Evolutionary conservation across 352 stramenopile genomes (phyloP), one percentile per base, ranked within the genome.

Genomic region (Pythium angustatum): DNA sequence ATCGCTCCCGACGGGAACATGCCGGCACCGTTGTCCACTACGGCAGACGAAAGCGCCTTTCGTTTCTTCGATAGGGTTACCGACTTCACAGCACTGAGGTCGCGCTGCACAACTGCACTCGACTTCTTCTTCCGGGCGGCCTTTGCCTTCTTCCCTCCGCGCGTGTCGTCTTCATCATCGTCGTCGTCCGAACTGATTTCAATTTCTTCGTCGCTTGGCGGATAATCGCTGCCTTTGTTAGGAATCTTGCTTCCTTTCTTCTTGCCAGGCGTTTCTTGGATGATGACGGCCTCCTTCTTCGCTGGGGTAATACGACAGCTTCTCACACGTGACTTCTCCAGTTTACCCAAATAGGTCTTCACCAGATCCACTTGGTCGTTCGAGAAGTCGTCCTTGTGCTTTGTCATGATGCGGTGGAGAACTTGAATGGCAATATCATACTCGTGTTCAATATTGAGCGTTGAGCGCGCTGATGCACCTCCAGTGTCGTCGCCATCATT

Each of bases 361-460:
- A 87, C 81, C 19, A 96, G 56, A 61, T 94, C 85, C 49, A 94
- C 72, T 47, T 96, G 87, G 10, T 96, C 85, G 30, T 64, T 77
- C 6, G 86, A 93, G 55, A 96, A 96, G 40, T 93, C 84, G 11
- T 90, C 76, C 43, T 76, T 82, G 59, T 92, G 84, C 53, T 93
- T 94, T 5, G 78, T 81, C 12, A 73, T 87, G 27, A 93, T 83
- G 21, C 66, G 78, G 56, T 89, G 88, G 34, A 96, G 69, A 2
- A 96, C 85, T 56, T 91, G 82, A 44, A 96, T 91, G 21, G 87
- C 87, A 50, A 96, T 86, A 50, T 91, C 85, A 49, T 94, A 96
- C 56, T 96, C 87, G 55, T 94, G 87, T 50, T 90, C 71, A 28
- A 92, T 60, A 51, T 94, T 90, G 33, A 76, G 64, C 27, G 64